Evolutionary conservation across 106 monocot genomes (phyloP).

Genomic region (Platanthera guangdongensis): DNA sequence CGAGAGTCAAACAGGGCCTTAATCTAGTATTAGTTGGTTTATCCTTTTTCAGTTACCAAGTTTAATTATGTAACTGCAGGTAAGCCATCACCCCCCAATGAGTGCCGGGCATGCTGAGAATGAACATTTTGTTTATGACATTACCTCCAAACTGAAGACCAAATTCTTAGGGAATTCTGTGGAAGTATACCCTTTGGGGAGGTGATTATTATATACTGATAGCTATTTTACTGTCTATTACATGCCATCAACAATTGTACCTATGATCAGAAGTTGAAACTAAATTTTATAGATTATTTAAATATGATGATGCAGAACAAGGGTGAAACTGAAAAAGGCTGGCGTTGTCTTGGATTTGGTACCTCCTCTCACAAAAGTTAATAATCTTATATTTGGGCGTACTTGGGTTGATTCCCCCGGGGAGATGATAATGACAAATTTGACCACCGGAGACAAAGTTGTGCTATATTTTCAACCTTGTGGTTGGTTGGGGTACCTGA

Average conservation of each 20-base stretch:
- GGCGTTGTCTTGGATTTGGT: conserved; percentile 87
- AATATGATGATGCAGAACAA: conserved; percentile 48
- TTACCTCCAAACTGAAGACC: conserved; percentile 91
- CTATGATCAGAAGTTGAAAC: background rate
- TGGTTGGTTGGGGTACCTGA: conserved; percentile 95
- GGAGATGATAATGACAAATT: conserved; percentile 95
- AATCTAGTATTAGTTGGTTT: background rate
- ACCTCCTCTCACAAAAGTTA: conserved; percentile 86
- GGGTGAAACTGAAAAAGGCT: conserved; percentile 77
- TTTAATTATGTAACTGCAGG: conserved; percentile 31
- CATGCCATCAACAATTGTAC: background rate
- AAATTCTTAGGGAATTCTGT: conserved; percentile 92
- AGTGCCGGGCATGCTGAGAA: conserved; percentile 90
- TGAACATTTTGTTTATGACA: conserved; percentile 94
- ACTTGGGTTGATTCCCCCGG: conserved; percentile 95
- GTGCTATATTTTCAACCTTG: conserved; percentile 97
- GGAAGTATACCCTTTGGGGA: conserved; percentile 88
- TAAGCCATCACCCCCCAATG: conserved; percentile 98
- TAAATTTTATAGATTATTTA: background rate
- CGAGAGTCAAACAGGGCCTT: background rate
- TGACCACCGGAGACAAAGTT: conserved; percentile 93
- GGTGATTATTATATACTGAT: conserved; percentile 31
- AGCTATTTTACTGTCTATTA: background rate
- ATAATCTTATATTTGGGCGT: conserved; percentile 93
- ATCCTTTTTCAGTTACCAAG: background rate